A percentile compares a stretch with the other conserved stretches of the same genome.
Conservation (phyloP, 495 filamentous ascomycete species). For the Podospora anserina region DNA sequence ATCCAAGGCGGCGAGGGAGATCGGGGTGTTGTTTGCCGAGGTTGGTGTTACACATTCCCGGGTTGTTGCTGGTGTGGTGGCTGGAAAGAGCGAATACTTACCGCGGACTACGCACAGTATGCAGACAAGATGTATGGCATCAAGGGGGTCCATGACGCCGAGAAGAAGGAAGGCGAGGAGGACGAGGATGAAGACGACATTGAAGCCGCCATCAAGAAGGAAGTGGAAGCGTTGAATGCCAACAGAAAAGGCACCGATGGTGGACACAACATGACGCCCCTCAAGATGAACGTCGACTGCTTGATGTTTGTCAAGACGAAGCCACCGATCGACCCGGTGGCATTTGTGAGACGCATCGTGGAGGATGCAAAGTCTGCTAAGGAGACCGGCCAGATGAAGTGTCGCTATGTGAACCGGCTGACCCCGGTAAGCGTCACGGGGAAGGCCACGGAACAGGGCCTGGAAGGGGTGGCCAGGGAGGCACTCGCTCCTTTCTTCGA, state of each 20-base stretch:
- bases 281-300: constrained; percentile 75
- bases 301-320: constrained; percentile 64
- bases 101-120: constrained; percentile 40
- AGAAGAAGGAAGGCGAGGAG: constrained; percentile 35
- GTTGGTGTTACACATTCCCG: constrained; percentile 39
- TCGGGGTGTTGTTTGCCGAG: constrained; percentile 70
- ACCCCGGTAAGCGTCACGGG: constrained; percentile 73
- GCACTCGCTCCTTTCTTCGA: constrained; percentile 76
- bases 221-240: constrained; percentile 64
- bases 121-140: constrained; percentile 57
- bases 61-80: too few relatives aligned
- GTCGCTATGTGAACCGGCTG: constrained; percentile 77
- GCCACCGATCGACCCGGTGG: constrained; percentile 73
- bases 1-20: constrained; percentile 69
- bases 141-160: constrained; percentile 27
- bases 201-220: constrained; percentile 75
- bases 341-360: constrained; percentile 74
- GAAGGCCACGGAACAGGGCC: constrained; percentile 73
- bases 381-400: constrained; percentile 53
- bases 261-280: constrained; percentile 53
- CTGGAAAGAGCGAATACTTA: constrained; percentile 5
- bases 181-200: constrained; percentile 61
- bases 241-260: constrained; percentile 36
- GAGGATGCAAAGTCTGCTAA: constrained; percentile 53
- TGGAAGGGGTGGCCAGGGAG: constrained; percentile 66